Conservation (phyloP, 2,329 filamentous ascomycete genomes). For the Aureobasidium sp. region DNA sequence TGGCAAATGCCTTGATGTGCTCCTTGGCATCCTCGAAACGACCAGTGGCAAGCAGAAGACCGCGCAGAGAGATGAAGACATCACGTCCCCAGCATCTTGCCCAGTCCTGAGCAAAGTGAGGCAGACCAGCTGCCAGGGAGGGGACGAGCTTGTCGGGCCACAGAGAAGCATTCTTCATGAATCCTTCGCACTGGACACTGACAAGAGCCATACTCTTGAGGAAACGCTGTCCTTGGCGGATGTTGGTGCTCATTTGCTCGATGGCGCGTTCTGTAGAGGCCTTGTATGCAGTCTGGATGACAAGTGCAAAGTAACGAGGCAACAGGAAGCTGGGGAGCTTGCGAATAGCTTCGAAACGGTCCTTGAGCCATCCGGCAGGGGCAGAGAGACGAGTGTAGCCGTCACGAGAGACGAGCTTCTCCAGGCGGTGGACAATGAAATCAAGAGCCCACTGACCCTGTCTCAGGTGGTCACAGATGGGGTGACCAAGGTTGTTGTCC, state of each 20-base stretch:
- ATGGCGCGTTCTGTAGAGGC: constrained; percentile 73
- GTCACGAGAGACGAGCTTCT: constrained; percentile 55
- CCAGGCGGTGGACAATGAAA: constrained; percentile 71
- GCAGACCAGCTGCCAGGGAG: constrained; percentile 81
- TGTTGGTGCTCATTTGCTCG: constrained; percentile 67
- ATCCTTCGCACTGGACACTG: constrained; percentile 81
- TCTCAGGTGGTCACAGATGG: constrained; percentile 85
- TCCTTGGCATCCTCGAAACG: constrained; percentile 83
- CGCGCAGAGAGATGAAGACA: constrained; percentile 90
- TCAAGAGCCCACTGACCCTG: constrained; percentile 89
- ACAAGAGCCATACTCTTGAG: constrained; percentile 83
- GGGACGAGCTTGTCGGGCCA: constrained; percentile 80
- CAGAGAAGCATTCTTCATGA: constrained; percentile 81
- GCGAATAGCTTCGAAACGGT: constrained; percentile 79
- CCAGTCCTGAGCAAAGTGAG: constrained; percentile 91
- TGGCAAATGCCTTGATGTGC: constrained; percentile 90
- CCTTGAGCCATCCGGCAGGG: constrained; percentile 69
- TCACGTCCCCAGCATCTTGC: constrained; percentile 95
- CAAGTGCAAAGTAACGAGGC: constrained; percentile 85
- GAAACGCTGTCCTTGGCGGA: constrained; percentile 79
- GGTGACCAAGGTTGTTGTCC: constrained; percentile 86
- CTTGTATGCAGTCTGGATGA: constrained; percentile 78
- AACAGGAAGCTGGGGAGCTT: constrained; percentile 80
- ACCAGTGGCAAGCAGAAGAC: constrained; percentile 83
- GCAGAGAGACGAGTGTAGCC: constrained; percentile 55